These are phyloP conservation scores for Aspergillus ochraceus DNA, from an alignment of 2,329 filamentous ascomycete species.

Conservation along the genomic window DNA sequence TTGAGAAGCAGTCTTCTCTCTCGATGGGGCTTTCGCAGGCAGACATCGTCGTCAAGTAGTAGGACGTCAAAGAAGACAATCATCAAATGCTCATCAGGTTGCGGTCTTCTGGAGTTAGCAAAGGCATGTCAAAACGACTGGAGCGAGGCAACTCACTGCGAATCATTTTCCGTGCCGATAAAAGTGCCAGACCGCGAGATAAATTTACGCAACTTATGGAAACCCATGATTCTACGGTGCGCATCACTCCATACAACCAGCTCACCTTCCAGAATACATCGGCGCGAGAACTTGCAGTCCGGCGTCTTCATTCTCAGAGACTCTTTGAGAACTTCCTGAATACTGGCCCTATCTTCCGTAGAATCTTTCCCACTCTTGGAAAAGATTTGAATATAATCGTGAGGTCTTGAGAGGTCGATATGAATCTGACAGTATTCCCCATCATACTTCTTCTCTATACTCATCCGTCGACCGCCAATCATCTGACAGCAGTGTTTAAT, in stretches of 20 bases:
- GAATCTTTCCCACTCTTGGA: slow-evolving; percentile 92
- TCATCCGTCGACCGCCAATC: slow-evolving; percentile 61
- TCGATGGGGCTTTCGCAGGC: slow-evolving; percentile 48
- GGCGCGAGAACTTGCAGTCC: slow-evolving; percentile 59
- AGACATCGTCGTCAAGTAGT: slow-evolving; percentile 55
- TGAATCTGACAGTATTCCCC: slow-evolving; percentile 92
- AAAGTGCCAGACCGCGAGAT: slow-evolving; percentile 70
- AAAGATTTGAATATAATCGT: slow-evolving; percentile 71
- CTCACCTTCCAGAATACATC: slow-evolving; percentile 82
- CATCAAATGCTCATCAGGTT: slow-evolving; percentile 59
- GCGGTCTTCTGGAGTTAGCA: slow-evolving; percentile 37
- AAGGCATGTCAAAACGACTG: background rate
- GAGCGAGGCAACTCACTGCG: slow-evolving; percentile 51
- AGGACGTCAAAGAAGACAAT: slow-evolving; percentile 63
- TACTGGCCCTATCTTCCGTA: slow-evolving; percentile 64
- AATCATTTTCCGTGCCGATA: slow-evolving; percentile 68
- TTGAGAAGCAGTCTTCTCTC: slow-evolving; percentile 55
- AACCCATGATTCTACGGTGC: slow-evolving; percentile 66
- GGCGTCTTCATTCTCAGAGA: slow-evolving; percentile 63
- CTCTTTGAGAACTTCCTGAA: slow-evolving; percentile 65
- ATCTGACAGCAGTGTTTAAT: slow-evolving; percentile 74
- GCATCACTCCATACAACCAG: slow-evolving; percentile 73
- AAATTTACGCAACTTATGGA: slow-evolving; percentile 81
- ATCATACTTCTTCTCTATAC: slow-evolving; percentile 79
- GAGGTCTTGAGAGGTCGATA: slow-evolving; percentile 61